Evolutionary conservation across 1,284 basidiomycete genomes (phyloP).

Genomic region (Sporisorium scitamineum): DNA sequence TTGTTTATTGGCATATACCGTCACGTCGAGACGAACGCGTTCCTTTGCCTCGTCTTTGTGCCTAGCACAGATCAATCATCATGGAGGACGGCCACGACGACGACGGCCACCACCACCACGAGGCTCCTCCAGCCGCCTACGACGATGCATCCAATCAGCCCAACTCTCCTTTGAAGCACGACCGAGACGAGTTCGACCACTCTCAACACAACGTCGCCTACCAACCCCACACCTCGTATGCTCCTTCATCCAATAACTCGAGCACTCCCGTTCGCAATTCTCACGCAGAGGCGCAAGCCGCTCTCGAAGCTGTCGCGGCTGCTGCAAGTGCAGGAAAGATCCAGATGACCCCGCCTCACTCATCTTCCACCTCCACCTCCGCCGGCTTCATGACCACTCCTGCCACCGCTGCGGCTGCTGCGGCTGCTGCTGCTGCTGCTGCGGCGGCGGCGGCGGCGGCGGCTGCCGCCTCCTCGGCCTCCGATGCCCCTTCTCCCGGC

Average conservation of each 20-base stretch:
- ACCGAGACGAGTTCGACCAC: conserved; percentile 33
- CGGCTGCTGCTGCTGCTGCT: conserved; percentile 40
- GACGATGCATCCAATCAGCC: conserved; percentile 20
- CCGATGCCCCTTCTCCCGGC: conserved; percentile 20
- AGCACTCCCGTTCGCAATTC: conserved; percentile 40
- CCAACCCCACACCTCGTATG: conserved; percentile 30
- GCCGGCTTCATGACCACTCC: conserved; percentile 35
- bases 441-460: conserved; percentile 24
- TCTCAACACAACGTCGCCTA: conserved; percentile 22
- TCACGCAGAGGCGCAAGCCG: conserved; percentile 51
- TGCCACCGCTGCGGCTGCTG: conserved; percentile 38
- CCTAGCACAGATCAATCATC: not conserved
- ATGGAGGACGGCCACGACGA: conserved; percentile 25
- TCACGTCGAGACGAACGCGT: conserved; percentile 1
- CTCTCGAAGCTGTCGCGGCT: conserved; percentile 47
- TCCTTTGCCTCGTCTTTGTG: not conserved
- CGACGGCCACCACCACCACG: conserved; percentile 23
- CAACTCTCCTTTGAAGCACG: conserved; percentile 20
- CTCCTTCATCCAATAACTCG: conserved; percentile 30
- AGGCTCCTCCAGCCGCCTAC: conserved; percentile 26
- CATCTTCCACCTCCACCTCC: conserved; percentile 32
- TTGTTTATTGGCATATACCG: not conserved
- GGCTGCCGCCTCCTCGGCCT: conserved; percentile 13
- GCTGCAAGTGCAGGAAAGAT: conserved; percentile 48
- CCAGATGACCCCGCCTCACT: conserved; percentile 40